phyloP scores from a whole-genome alignment of 768 basidiomycete genomes.

The Termitomyces sp. region DNA sequence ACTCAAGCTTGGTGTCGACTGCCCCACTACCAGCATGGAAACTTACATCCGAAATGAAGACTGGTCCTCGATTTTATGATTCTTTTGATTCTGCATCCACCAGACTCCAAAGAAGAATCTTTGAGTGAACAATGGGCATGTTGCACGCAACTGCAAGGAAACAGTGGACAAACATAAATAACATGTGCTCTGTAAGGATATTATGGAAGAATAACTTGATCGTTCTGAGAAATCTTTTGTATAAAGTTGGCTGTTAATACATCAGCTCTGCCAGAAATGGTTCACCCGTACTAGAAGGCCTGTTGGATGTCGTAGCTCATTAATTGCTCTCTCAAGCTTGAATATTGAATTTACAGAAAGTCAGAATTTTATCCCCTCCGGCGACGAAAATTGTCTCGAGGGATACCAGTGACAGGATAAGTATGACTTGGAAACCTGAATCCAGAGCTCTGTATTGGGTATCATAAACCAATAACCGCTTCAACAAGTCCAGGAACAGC shows the following conservation, averaged over 20 bases:
- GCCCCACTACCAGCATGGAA: conserved; percentile 6
- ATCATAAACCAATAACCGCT: conserved; percentile 35
- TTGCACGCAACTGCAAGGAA: too few relatives aligned
- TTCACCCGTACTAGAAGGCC: background rate
- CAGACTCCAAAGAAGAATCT: background rate
- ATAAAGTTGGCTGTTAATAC: background rate
- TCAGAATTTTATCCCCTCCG: background rate
- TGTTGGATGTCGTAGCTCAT: background rate
- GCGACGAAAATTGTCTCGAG: too few relatives aligned
- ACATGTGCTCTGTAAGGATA: background rate
- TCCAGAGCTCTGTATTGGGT: background rate
- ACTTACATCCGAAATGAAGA: conserved; percentile 5
- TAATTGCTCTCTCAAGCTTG: background rate
- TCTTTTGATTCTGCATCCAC: background rate
- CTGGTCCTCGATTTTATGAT: conserved; percentile 1
- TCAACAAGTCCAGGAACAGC: conserved; percentile 40
- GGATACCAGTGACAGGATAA: background rate
- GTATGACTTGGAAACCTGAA: background rate
- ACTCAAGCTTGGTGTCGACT: conserved; percentile 1
- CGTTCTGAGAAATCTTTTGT: background rate
- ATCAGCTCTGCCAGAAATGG: background rate
- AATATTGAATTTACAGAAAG: background rate
- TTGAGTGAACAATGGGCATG: background rate
- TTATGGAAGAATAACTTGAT: background rate
- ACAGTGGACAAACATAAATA: background rate